Base-by-base conservation (phyloP, 1,284 basidiomycete species). In the Rhodotorula glutinis region DNA sequence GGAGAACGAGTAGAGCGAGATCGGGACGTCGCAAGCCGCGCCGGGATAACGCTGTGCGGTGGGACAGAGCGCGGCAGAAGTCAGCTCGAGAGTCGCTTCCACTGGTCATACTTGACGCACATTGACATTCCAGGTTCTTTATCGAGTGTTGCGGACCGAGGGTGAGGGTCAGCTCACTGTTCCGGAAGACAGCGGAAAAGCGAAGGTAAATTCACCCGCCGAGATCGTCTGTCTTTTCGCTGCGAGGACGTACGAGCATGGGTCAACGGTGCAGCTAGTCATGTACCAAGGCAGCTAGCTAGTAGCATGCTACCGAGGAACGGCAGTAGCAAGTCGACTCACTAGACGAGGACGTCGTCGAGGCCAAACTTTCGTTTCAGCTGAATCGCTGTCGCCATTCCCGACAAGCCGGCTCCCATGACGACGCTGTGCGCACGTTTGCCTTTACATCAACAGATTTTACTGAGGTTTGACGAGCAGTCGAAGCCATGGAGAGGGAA, bases 1-100 rank as follows among this genome's bases (percentile, higher is more conserved):
- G 3, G 70, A 72, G 62, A 67, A 73, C 2, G 65, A 67, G 62
- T 73, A 73, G n/a, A 73, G 49, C 19, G 66, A 58, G 53, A 73
- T 27, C 0, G 71, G 71, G 19, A 72, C 67, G 59, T 72, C 71
- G 59, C 65, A 67, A 0, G 65, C 67, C 4, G 67, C 69, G 7
- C 72, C 72, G 2, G 70, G 67, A 51, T 72, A 73, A 2, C 65
- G 66, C 49, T 68, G 38, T 14, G 30, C 16, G n/a, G 53, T 5
- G n/a, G 11, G n/a, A 51, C 8, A 25, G 25, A 17, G 25, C 2
- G 14, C 25, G 25, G 27, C 25, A 27, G 25, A 25, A 5, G 46
- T n/a, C n/a, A 3, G 46, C n/a, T 5, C 23, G 13, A 11, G n/a
- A 4, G 21, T 21, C n/a, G 8, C 4, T 47, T 47, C 11, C 46